Base-by-base conservation (phyloP, 768 basidiomycete species). In the Russula olivacea region DNA sequence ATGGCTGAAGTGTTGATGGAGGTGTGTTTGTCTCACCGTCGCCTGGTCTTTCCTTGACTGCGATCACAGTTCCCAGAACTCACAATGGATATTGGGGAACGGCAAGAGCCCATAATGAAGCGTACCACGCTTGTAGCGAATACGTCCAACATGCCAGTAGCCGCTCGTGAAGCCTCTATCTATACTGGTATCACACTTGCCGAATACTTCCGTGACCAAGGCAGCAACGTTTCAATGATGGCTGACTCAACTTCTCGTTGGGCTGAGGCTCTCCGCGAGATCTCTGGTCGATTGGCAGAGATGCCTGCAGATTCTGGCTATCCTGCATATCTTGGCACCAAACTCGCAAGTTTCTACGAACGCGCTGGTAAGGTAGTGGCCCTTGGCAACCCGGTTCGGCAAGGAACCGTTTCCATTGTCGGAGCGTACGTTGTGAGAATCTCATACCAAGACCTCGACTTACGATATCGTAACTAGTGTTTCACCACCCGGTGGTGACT, bases 281-380 rank as follows among this genome's bases (percentile, higher is more conserved):
- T 99, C 67, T 98, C 95, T 25, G 97, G 97, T 76, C 95, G 97
- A 76, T 76, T 99, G 65, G 97, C 97, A 43, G 97, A 99, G 77
- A 99, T 99, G 97, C 97, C 97, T 54, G 97, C 97, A 34, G 97
- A 98, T 74, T 98, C 97, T 45, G 97, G 97, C 61, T 99, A 99
- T 76, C 97, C 97, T 55, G 97, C 97, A 3, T 98, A 98, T 75
- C 85, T 98, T 64, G 79, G 88, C 65, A 96, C 97, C 36, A 98
- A 98, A 76, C 79, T 98, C 40, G 97, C 97, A 23, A 86, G 90
- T 70, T 99, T 99, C 83, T 99, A 99, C 76, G 97, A 99, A 75
- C 90, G 97, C 68, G 95, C 97, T 12, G 97, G 97, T 34, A 98
- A 96, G 74, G 96, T 97, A 52, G 85, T 83, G 8, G 95, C 93